These are phyloP conservation scores for Pterulicium gracile DNA, from an alignment of 1,284 basidiomycete species.

Conservation along the genomic window DNA sequence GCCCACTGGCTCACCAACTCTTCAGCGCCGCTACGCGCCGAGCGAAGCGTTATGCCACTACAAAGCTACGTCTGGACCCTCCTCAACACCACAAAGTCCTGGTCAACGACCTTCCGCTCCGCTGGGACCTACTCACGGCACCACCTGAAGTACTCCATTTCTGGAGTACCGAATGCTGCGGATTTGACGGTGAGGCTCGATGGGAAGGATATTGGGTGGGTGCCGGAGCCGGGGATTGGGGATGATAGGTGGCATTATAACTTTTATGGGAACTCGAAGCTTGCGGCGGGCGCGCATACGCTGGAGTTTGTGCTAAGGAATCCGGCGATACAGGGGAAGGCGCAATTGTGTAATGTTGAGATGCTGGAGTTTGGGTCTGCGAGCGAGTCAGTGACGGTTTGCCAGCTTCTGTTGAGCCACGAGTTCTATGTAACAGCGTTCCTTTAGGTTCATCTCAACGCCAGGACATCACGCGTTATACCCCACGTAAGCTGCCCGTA, in stretches of 20 bases:
- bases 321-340: conserved; percentile 36
- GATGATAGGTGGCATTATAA: conserved; percentile 70
- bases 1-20: conserved; percentile 48
- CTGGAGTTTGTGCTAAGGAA: conserved; percentile 49
- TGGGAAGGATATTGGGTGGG: conserved; percentile 47
- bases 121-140: conserved; percentile 55
- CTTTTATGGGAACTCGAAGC: conserved; percentile 26
- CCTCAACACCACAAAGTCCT: conserved; percentile 49
- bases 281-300: conserved; percentile 40
- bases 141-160: conserved; percentile 65
- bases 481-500: conserved; percentile 48
- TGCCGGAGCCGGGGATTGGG: conserved; percentile 41
- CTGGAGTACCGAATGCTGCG: conserved; percentile 49
- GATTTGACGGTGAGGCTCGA: conserved; percentile 58
- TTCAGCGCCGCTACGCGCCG: conserved; percentile 29
- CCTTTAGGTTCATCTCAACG: conserved; percentile 49
- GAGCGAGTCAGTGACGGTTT: conserved; percentile 36
- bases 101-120: conserved; percentile 51
- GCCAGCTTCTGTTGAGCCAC: background rate
- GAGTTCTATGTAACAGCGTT: conserved; percentile 5
- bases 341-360: conserved; percentile 70
- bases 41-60: conserved; percentile 67
- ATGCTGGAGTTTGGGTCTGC: conserved; percentile 66
- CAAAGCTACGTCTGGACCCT: conserved; percentile 70
- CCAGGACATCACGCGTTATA: conserved; percentile 61